Evolutionary conservation across 2,329 filamentous ascomycete species (phyloP).

Genomic region (Mollisia scopiformis): DNA sequence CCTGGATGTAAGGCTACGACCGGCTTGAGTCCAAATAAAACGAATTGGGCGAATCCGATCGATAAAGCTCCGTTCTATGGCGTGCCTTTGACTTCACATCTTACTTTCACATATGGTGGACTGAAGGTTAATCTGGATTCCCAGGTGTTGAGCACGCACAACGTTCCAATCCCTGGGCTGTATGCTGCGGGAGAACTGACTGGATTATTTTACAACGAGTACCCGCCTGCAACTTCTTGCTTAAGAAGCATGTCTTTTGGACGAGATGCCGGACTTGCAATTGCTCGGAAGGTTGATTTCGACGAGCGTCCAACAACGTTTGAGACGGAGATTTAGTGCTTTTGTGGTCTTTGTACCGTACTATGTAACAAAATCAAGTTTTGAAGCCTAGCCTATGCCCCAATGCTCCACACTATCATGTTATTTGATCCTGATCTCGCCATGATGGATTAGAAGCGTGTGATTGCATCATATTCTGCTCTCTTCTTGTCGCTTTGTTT

Average conservation of each 20-base stretch:
- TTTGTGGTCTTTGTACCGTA: not conserved
- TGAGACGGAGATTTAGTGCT: not conserved
- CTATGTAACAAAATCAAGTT: not conserved
- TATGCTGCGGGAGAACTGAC: constrained; percentile 21
- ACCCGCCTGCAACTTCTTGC: constrained; percentile 13
- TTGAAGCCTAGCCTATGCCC: too few species aligned
- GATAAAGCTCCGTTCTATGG: constrained; percentile 42
- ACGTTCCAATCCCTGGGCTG: constrained; percentile 41
- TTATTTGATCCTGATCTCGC: not conserved
- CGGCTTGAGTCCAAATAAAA: constrained; percentile 41
- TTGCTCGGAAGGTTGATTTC: not conserved
- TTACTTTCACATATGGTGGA: constrained; percentile 41
- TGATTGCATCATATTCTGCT: not conserved
- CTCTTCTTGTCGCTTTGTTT: not conserved
- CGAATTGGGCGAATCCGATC: constrained; percentile 45
- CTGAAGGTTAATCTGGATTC: constrained; percentile 43
- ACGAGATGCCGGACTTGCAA: constrained; percentile 5
- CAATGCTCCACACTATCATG: not conserved
- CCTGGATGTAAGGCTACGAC: constrained; percentile 43
- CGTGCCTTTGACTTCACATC: constrained; percentile 34
- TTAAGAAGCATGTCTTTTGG: constrained; percentile 5
- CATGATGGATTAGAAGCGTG: too few species aligned
- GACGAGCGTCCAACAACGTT: not conserved
- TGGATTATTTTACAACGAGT: constrained; percentile 15
- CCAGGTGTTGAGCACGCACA: constrained; percentile 42